Evolutionary conservation across 2,329 filamentous ascomycete genomes (phyloP), one percentile per base, ranked within the genome.

Genomic region (Xylaria hypoxylon): DNA sequence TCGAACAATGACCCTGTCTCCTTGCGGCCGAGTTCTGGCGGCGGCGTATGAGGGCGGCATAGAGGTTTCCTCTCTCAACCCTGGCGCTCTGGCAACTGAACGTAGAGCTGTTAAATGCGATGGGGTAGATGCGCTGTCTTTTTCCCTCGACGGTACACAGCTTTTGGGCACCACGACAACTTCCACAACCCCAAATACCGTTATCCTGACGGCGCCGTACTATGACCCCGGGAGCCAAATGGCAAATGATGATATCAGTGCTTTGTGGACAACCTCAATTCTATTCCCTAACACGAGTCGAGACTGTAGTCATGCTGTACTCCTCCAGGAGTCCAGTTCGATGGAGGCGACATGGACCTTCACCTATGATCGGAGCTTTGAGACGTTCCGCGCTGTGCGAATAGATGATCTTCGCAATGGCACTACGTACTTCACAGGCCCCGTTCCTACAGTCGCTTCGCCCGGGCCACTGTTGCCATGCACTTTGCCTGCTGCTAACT

Each of bases 1-100:
- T 8, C 88, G 90, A 61, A 89, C 92, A 15, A 91, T 97, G 70
- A 90, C 92, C 17, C 81, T 97, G 33, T 95, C 93, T 0, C 92
- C 93, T 1, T 92, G 91, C 69, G 93, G 92, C 26, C 89, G 90
- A 48, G 92, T 97, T 15, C 80, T 97, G 51, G 94, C 94, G 26
- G 91, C 93, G 17, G 93, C 93, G 7, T 96, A 94, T 78, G 89
- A 93, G 74, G 92, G 92, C 62, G 92, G 92, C n/a, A 94, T 97
- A 68, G 94, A 97, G 77, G 92, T 97, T 0, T 89, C 92, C 31
- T 92, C 93, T 5, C 81, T 97, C 44, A 87, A 87, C 53, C 83
- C 89, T 2, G 86, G 84, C 59, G 88, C 87, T 28, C 74, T 90
- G 31, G 79, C 86, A 13, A 91, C 87, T 0, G 90, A 94, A 71